Percentiles rank a stretch among this genome's conserved stretches.
These are phyloP conservation scores for Daldinia loculata DNA, from an alignment of 495 filamentous ascomycete species.

Conservation along the genomic window DNA sequence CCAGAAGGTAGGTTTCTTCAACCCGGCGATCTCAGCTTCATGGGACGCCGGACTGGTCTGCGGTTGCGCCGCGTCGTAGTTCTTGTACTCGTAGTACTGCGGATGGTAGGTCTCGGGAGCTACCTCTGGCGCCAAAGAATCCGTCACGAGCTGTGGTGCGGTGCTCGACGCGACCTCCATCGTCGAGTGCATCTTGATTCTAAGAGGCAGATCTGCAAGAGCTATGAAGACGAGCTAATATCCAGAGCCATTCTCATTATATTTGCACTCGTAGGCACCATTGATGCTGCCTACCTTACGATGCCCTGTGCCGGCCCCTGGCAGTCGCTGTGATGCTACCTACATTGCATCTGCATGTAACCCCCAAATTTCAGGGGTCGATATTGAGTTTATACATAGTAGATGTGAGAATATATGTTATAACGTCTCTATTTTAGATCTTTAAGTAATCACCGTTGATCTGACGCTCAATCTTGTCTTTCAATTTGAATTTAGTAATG, in stretches of 20 bases:
- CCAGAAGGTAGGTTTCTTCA: conserved; percentile 23
- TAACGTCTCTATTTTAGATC: background rate
- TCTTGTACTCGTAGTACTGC: background rate
- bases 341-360: background rate
- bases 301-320: background rate
- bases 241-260: background rate
- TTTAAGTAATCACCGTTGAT: background rate
- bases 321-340: background rate
- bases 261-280: background rate
- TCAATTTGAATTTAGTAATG: background rate
- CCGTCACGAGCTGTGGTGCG: conserved; percentile 4
- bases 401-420: background rate
- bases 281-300: background rate
- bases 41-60: background rate
- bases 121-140: conserved; percentile 6
- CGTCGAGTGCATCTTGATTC: background rate
- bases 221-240: background rate
- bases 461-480: background rate
- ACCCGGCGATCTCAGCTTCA: conserved; percentile 4
- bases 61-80: background rate
- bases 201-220: background rate
- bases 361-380: background rate
- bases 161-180: conserved; percentile 7
- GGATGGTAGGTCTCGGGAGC: conserved; percentile 5
- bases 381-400: background rate